A percentile compares a stretch with the other conserved stretches of the same genome.
Evolutionary conservation across 352 stramenopile genomes (phyloP).

Genomic region (Aphanomyces euteiches): DNA sequence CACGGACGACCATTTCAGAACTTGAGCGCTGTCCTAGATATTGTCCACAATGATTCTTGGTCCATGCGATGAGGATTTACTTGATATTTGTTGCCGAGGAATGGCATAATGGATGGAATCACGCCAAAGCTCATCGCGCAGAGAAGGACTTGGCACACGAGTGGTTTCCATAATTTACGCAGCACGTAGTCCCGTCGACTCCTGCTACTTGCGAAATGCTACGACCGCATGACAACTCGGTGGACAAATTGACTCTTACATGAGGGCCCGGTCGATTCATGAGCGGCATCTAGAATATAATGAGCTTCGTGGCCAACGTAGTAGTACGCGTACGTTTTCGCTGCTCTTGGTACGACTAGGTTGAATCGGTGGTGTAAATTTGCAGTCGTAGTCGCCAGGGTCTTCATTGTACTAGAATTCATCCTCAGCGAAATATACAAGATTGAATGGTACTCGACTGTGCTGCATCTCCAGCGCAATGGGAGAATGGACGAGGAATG

Average conservation of each 20-base stretch:
- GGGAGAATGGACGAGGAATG: conserved; percentile 39
- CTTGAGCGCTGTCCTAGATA: conserved; percentile 19
- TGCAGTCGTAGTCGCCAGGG: conserved; percentile 27
- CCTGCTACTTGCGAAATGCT: too few relatives aligned
- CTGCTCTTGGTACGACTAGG: background rate
- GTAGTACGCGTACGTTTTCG: background rate
- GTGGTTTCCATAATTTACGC: conserved; percentile 44
- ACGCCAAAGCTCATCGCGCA: conserved; percentile 62
- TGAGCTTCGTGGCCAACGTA: too few relatives aligned
- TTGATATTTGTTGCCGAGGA: conserved; percentile 62
- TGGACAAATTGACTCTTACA: background rate
- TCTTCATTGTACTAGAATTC: conserved; percentile 25
- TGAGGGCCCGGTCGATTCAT: background rate
- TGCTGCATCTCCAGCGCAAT: conserved; percentile 4
- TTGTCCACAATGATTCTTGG: background rate
- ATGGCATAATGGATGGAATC: conserved; percentile 66
- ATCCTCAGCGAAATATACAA: background rate
- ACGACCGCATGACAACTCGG: too few relatives aligned
- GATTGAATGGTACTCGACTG: background rate
- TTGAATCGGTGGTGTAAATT: conserved; percentile 26
- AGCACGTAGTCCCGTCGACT: conserved; percentile 34
- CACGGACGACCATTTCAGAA: conserved; percentile 30
- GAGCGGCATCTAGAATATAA: background rate
- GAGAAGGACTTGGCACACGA: conserved; percentile 53
- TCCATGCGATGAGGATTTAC: background rate